phyloP scores from a whole-genome alignment of 2,329 filamentous ascomycete species.

The Fusarium sp. region DNA sequence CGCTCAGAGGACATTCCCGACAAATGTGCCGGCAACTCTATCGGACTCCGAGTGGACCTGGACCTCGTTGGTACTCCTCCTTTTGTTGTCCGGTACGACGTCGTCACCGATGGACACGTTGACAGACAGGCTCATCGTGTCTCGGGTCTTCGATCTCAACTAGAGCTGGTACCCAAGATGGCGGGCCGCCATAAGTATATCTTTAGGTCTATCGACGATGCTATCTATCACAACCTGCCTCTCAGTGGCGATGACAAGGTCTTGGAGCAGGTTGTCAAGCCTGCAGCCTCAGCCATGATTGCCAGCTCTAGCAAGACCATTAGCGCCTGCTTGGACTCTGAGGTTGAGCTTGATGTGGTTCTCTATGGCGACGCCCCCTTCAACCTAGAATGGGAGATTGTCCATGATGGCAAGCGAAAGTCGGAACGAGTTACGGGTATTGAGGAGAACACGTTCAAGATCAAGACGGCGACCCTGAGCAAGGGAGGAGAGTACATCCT shows the following conservation, averaged over 20 bases:
- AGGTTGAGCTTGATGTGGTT: conserved; percentile 74
- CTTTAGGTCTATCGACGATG: conserved; percentile 82
- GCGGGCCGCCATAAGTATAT: conserved; percentile 88
- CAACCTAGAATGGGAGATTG: conserved; percentile 87
- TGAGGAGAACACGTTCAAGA: conserved; percentile 67
- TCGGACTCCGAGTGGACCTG: conserved; percentile 86
- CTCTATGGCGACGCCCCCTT: conserved; percentile 87
- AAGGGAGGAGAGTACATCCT: conserved; percentile 91
- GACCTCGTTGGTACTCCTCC: conserved; percentile 92
- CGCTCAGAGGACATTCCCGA: conserved; percentile 84
- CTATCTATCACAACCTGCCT: conserved; percentile 74
- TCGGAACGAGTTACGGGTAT: conserved; percentile 72
- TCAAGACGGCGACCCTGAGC: conserved; percentile 75
- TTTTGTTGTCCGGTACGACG: conserved; percentile 81
- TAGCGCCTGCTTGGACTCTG: conserved; percentile 82
- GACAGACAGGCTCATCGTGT: conserved; percentile 65
- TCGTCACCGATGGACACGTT: conserved; percentile 67
- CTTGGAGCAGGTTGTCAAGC: conserved; percentile 90
- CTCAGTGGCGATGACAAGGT: conserved; percentile 68
- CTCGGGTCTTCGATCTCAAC: conserved; percentile 77
- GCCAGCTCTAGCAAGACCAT: conserved; percentile 61
- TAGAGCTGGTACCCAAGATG: conserved; percentile 80
- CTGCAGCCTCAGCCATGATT: conserved; percentile 82
- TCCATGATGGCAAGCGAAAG: conserved; percentile 85
- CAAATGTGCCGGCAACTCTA: conserved; percentile 92